Conservation (phyloP, 805 yeast genomes). For the Hanseniaspora lachancei region DNA sequence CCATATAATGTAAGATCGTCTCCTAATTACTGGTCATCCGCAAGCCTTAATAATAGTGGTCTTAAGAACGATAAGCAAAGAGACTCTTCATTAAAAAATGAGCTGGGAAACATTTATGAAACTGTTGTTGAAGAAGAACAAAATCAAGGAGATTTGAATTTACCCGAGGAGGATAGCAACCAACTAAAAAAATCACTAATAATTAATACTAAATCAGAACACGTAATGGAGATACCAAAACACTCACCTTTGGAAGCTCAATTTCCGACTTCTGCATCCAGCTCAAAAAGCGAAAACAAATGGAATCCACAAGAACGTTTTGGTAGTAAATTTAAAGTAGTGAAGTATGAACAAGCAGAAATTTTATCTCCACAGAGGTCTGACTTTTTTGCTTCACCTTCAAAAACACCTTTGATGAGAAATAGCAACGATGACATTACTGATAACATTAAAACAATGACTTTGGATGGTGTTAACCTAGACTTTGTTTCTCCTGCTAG, state of each 20-base stretch:
- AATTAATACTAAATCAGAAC: not conserved
- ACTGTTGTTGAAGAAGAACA: conserved; percentile 1
- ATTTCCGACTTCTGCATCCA: not conserved
- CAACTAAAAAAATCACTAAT: not conserved
- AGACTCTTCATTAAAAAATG: not conserved
- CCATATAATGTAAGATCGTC: not conserved
- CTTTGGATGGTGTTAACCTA: conserved; percentile 8
- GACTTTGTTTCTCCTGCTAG: conserved; percentile 8
- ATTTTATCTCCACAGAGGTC: not conserved
- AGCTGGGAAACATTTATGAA: not conserved
- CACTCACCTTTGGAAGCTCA: conserved; percentile 11
- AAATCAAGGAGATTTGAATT: not conserved
- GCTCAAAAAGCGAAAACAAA: not conserved
- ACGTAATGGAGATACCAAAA: conserved; percentile 2
- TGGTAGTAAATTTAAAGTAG: conserved; percentile 10
- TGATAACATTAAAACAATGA: conserved; percentile 9
- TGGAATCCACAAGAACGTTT: not conserved
- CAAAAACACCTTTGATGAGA: conserved; percentile 9
- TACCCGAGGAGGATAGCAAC: not conserved
- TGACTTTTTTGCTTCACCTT: not conserved
- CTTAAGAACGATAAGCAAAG: not conserved
- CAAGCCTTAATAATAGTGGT: not conserved
- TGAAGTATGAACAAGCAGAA: not conserved
- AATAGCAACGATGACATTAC: conserved; percentile 1
- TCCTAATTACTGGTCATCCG: conserved; percentile 8